A percentile compares a stretch with the other conserved stretches of the same genome.
Evolutionary conservation across 2,329 filamentous ascomycete genomes (phyloP).

Genomic region (Fusarium udum): DNA sequence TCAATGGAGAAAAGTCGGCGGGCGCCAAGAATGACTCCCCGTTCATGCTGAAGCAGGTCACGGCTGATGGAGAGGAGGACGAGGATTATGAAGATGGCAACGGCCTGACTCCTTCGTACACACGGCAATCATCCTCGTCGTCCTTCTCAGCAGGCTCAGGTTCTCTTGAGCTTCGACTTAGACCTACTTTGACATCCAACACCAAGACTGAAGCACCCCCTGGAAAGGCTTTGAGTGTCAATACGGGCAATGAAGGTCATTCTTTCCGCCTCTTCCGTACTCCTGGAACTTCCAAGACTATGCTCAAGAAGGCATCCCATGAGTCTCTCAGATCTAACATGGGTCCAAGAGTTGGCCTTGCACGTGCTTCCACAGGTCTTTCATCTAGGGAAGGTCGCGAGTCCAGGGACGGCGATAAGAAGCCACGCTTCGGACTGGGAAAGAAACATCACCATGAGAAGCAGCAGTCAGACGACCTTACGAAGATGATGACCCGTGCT

Average conservation of each 20-base stretch:
- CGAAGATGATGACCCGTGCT: conserved; percentile 94
- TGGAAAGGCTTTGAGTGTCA: conserved; percentile 60
- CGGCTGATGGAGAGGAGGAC: conserved; percentile 55
- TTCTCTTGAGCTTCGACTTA: conserved; percentile 82
- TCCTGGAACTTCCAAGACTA: conserved; percentile 54
- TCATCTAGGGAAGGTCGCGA: conserved; percentile 53
- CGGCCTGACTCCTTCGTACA: conserved; percentile 50
- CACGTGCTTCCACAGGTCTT: conserved; percentile 58
- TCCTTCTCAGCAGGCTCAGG: conserved; percentile 71
- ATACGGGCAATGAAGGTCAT: conserved; percentile 58
- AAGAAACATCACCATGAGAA: conserved; percentile 63
- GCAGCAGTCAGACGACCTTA: conserved; percentile 84
- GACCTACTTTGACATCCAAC: conserved; percentile 78
- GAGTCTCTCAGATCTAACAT: conserved; percentile 62
- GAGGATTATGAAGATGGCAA: conserved; percentile 55
- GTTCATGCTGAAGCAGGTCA: conserved; percentile 59
- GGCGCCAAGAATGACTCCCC: conserved; percentile 68
- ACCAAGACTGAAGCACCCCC: conserved; percentile 48
- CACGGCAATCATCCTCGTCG: conserved; percentile 55
- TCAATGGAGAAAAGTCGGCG: conserved; percentile 63
- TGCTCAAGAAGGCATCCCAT: conserved; percentile 63
- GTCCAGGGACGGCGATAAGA: conserved; percentile 55
- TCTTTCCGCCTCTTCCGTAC: conserved; percentile 64
- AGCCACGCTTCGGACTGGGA: conserved; percentile 66
- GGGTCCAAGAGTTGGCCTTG: conserved; percentile 54